Conservation (phyloP, 2,329 filamentous ascomycete genomes). For the Calonectria leucothoes region DNA sequence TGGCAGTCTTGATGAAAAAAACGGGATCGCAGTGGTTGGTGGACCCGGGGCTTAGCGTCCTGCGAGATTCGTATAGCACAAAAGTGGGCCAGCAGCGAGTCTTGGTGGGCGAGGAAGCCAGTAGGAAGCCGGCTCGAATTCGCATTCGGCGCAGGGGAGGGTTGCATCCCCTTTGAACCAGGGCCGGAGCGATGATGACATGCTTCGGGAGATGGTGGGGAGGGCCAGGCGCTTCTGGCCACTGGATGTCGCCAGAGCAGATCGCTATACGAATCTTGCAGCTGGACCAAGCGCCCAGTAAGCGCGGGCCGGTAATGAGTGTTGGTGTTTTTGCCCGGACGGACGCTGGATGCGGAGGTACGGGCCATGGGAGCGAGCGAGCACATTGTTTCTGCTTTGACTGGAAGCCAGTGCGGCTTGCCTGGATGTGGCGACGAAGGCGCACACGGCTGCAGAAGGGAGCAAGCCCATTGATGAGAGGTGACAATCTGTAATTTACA, state of each 20-base stretch:
- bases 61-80: conserved; percentile 44
- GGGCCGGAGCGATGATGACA: neutral
- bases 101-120: neutral
- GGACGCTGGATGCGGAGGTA: neutral
- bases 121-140: conserved; percentile 7
- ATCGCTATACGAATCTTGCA: conserved; percentile 38
- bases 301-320: conserved; percentile 4
- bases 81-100: neutral
- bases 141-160: conserved; percentile 11
- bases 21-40: neutral
- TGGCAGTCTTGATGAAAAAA: neutral
- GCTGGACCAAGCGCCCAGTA: conserved; percentile 2
- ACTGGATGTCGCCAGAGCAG: conserved; percentile 8
- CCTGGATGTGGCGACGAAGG: neutral
- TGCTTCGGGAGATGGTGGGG: neutral
- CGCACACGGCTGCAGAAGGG: no score
- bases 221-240: neutral
- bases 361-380: neutral
- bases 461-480: neutral
- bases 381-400: neutral
- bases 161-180: neutral
- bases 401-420: neutral
- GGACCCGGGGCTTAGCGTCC: conserved; percentile 36
- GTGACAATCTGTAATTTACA: neutral
- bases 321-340: neutral